A percentile compares a stretch with the other conserved stretches of the same genome.
Conservation (phyloP, 148 eudicot genomes). For the Rhododendron henanense region DNA sequence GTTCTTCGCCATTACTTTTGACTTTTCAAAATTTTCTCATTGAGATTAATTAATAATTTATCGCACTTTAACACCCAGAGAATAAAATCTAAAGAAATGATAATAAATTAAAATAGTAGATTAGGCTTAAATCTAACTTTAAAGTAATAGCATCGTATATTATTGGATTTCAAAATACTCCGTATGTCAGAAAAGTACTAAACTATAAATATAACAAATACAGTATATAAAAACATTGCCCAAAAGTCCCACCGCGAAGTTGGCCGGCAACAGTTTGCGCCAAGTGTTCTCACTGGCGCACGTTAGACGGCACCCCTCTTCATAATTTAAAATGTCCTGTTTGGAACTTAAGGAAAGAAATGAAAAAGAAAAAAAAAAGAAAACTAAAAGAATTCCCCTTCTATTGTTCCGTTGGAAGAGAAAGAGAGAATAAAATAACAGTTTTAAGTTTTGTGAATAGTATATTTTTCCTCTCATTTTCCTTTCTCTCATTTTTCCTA, state of each 20-base stretch:
- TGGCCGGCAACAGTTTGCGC: constrained; percentile 16
- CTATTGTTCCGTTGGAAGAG: no score
- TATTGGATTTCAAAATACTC: neutral
- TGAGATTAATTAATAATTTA: neutral
- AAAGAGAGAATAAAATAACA: no score
- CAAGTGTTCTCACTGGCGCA: constrained; percentile 19
- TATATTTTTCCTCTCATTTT: no score
- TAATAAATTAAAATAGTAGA: neutral
- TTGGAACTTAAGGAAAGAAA: no score
- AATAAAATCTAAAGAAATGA: neutral
- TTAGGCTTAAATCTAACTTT: neutral
- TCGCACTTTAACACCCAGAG: neutral
- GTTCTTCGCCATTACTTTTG: neutral
- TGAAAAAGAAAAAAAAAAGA: no score
- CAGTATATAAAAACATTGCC: neutral
- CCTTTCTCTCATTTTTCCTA: no score
- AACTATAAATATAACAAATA: neutral
- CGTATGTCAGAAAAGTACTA: neutral
- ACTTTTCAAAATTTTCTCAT: neutral
- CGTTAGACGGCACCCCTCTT: constrained; percentile 16
- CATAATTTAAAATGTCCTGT: constrained; percentile 3
- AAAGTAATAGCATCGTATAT: neutral
- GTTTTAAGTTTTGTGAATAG: no score
- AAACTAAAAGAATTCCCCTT: no score
- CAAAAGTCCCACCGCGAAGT: neutral